phyloP scores from a whole-genome alignment of 2,329 filamentous ascomycete genomes.

The Cytospora leucostoma region DNA sequence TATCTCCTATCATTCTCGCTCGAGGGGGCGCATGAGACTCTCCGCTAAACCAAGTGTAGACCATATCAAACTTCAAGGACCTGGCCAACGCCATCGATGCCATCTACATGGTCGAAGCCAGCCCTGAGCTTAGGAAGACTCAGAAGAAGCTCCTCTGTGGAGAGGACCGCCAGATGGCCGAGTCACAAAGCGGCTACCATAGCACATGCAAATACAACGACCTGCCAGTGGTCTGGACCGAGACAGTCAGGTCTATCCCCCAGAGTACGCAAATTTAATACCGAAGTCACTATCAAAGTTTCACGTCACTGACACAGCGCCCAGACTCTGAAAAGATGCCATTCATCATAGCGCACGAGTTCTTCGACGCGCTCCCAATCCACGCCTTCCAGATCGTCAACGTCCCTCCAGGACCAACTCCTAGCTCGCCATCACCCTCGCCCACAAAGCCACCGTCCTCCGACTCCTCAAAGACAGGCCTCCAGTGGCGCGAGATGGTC shows the following conservation, averaged over 20 bases:
- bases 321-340: constrained; percentile 70
- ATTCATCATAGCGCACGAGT: constrained; percentile 95
- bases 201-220: constrained; percentile 74
- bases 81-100: constrained; percentile 77
- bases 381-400: constrained; percentile 84
- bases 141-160: constrained; percentile 85
- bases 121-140: constrained; percentile 70
- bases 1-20: not conserved
- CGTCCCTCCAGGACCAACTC: constrained; percentile 34
- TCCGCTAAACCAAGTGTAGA: constrained; percentile 50
- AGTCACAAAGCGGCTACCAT: constrained; percentile 72
- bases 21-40: too few relatives aligned
- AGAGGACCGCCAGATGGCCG: constrained; percentile 62
- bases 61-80: constrained; percentile 77
- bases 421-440: constrained; percentile 41
- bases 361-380: constrained; percentile 97
- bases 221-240: constrained; percentile 83
- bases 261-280: constrained; percentile 50
- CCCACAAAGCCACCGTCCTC: constrained; percentile 42
- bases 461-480: constrained; percentile 38
- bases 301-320: not conserved
- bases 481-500: constrained; percentile 81
- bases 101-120: constrained; percentile 97
- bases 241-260: constrained; percentile 83
- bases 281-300: not conserved